Conservation (phyloP, 176 grass and related monocot species). For the Oryza coarctata region DNA sequence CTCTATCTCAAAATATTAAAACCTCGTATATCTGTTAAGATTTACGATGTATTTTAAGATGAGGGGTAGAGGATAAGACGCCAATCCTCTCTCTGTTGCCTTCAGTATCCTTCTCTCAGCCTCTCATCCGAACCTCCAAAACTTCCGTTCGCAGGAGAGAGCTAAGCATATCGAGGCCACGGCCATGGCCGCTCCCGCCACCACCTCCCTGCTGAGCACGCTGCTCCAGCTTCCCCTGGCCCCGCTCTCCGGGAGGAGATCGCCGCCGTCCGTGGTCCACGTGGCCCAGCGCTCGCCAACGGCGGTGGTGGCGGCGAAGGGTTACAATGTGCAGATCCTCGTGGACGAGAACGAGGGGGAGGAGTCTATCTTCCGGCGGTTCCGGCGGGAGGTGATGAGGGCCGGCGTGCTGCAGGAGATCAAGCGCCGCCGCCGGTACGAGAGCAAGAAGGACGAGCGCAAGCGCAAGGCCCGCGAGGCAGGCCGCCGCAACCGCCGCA, state of each 20-base stretch:
- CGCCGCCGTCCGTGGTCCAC: constrained; percentile 42
- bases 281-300: constrained; percentile 33
- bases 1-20: too few relatives aligned
- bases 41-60: too few relatives aligned
- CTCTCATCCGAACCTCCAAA: constrained; percentile 40
- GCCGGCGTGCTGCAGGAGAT: constrained; percentile 78
- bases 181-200: constrained; percentile 31
- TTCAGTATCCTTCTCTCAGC: constrained; percentile 38
- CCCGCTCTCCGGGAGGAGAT: constrained; percentile 40
- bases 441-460: constrained; percentile 74
- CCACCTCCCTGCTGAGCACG: constrained; percentile 38
- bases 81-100: background rate
- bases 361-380: constrained; percentile 67
- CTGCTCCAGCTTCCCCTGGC: constrained; percentile 31
- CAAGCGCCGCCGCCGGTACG: constrained; percentile 75
- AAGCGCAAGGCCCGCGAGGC: constrained; percentile 77
- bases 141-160: constrained; percentile 1
- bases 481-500: constrained; percentile 59
- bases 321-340: constrained; percentile 86
- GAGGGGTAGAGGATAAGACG: constrained; percentile 41
- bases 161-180: constrained; percentile 10
- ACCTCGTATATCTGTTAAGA: too few relatives aligned
- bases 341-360: constrained; percentile 82
- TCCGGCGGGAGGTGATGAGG: constrained; percentile 82
- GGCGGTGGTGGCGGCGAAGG: constrained; percentile 37